Conservation (phyloP, 176 grass and related monocot species). For the Canna indica region DNA sequence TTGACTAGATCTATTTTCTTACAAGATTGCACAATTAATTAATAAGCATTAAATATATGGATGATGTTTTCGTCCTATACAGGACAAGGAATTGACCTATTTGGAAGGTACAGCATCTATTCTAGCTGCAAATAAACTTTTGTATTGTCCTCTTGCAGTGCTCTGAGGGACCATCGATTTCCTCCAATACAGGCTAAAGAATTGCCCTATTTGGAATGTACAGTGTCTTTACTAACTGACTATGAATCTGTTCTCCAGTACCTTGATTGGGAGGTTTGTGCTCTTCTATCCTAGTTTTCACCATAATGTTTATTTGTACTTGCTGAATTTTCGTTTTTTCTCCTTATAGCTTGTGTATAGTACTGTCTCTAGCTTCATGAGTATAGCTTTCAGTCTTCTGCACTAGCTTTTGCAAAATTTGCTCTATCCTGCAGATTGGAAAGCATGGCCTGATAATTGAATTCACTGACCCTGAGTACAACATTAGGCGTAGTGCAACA, state of each 20-base stretch:
- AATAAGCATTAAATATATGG: not conserved
- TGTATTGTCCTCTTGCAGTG: slow-evolving; percentile 41
- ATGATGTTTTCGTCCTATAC: not conserved
- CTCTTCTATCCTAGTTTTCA: not conserved
- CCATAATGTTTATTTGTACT: not conserved
- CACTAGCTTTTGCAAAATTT: not conserved
- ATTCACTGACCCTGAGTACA: slow-evolving; percentile 77
- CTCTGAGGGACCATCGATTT: slow-evolving; percentile 78
- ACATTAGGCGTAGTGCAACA: slow-evolving; percentile 59
- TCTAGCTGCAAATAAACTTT: not conserved
- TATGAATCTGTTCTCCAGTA: slow-evolving; percentile 71
- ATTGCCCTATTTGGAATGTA: slow-evolving; percentile 86
- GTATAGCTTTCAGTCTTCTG: not conserved
- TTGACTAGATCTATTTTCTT: not conserved
- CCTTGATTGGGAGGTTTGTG: slow-evolving; percentile 91
- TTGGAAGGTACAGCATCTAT: not conserved
- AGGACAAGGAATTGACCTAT: not conserved
- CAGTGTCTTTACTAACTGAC: slow-evolving; percentile 79
- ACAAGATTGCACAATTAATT: not conserved
- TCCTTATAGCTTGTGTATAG: not conserved
- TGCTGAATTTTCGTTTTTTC: not conserved
- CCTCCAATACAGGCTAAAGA: slow-evolving; percentile 81
- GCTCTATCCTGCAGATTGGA: slow-evolving; percentile 42
- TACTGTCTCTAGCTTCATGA: not conserved
- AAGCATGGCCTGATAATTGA: slow-evolving; percentile 98